phyloP scores from a whole-genome alignment of 495 filamentous ascomycete species.

The Penicillium canariense region DNA sequence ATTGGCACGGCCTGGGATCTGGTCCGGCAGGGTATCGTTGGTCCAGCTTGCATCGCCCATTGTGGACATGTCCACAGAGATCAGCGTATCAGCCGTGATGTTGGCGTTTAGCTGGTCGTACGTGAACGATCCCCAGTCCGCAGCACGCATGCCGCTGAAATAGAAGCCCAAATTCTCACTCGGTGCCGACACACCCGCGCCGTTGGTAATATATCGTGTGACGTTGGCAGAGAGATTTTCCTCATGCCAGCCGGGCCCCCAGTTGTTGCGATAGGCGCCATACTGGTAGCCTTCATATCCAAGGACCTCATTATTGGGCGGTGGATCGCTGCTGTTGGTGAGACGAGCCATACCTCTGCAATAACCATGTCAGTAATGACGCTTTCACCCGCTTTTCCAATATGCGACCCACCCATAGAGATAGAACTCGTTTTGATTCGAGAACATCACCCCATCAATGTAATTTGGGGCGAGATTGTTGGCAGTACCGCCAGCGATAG shows the following conservation, averaged over 20 bases:
- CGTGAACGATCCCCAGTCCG: conserved; percentile 47
- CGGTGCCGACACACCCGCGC: conserved; percentile 60
- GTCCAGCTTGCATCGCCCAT: conserved; percentile 51
- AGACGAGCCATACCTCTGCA: conserved; percentile 9
- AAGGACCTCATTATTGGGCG: conserved; percentile 8
- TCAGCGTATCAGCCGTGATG: conserved; percentile 43
- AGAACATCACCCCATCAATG: conserved; percentile 62
- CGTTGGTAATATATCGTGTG: conserved; percentile 63
- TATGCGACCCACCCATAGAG: conserved; percentile 33
- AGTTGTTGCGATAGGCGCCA: conserved; percentile 33
- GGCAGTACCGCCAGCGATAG: conserved; percentile 42
- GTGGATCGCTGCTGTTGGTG: background rate
- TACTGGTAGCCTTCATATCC: conserved; percentile 53
- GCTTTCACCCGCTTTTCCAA: background rate
- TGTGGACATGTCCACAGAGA: conserved; percentile 57
- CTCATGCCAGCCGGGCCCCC: conserved; percentile 40
- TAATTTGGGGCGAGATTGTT: conserved; percentile 60
- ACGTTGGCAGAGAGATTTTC: conserved; percentile 40
- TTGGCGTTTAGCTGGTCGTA: conserved; percentile 30
- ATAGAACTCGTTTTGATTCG: conserved; percentile 60
- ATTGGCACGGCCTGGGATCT: conserved; percentile 54
- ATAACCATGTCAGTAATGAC: background rate
- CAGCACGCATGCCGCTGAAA: conserved; percentile 59
- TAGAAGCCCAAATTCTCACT: conserved; percentile 74
- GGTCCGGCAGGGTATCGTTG: conserved; percentile 52